Base-by-base conservation (phyloP, 345 rosid species). In the Chamaenerion angustifolium region DNA sequence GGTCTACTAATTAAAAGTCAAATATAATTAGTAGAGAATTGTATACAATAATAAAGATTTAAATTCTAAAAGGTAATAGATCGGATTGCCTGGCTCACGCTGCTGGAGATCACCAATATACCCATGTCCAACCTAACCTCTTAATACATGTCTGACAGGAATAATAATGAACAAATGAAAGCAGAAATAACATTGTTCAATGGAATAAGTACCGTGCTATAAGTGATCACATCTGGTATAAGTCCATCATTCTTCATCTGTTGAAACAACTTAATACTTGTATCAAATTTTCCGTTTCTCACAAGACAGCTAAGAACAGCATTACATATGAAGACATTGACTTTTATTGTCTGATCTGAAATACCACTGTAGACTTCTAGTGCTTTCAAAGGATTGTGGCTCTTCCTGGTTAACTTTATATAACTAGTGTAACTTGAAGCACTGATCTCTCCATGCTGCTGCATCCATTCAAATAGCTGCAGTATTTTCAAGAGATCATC, bases 391-490 rank as follows among this genome's bases (percentile, higher is more conserved):
- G 86, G 80, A 42, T 65, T 78, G 64, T 56, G 70, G 54, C 73
- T 73, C 42, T 60, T 71, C 46, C 97, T 95, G 40, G 73, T 65
- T 56, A 76, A 69, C 71, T 81, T 86, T 35, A 90, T 73, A 56
- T 75, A 86, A 71, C 83, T 81, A 65, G 81, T 78, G 63, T 79
- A 90, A 52, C 83, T 76, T 35, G 94, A 70, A 55, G 56, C 77
- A 69, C 76, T 73, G 51, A 75, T 72, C 70, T 83, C 80, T 51
- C 76, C 78, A 64, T 78, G 76, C 23, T 61, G 67, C 69, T 66
- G 88, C 98, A 90, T 90, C 90, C 94, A 90, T 45, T 81, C 74
- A 81, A 83, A 86, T 16, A 90, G 80, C 98, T 90, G 76, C 67
- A 62, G 67, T 47, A 31, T 43, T 59, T 37, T 48, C 67, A 66